These are phyloP conservation scores for Phaeoacremonium minimum DNA, from an alignment of 2,329 filamentous ascomycete genomes.

Conservation along the genomic window DNA sequence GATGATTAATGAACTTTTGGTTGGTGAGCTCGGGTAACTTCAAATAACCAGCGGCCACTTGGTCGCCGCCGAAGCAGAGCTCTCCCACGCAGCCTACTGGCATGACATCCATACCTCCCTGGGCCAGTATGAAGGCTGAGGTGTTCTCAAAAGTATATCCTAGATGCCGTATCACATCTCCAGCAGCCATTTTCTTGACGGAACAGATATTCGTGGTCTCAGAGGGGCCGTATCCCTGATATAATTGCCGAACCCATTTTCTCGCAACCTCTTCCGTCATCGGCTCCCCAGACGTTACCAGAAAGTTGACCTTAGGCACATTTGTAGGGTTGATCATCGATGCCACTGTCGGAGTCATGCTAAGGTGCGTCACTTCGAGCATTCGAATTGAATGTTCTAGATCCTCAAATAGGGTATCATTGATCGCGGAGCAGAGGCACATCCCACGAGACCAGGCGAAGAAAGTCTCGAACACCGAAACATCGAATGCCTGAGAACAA, in stretches of 20 bases:
- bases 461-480: constrained; percentile 89
- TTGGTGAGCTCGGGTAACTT: constrained; percentile 58
- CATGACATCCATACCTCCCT: constrained; percentile 43
- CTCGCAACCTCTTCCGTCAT: constrained; percentile 68
- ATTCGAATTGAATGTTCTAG: constrained; percentile 62
- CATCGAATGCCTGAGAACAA: constrained; percentile 81
- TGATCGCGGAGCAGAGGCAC: constrained; percentile 70
- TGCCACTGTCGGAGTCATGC: constrained; percentile 81
- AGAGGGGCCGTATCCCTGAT: constrained; percentile 79
- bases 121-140: constrained; percentile 61
- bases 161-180: constrained; percentile 69
- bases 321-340: constrained; percentile 65
- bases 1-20: constrained; percentile 66
- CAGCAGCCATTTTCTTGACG: constrained; percentile 55
- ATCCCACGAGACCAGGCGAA: constrained; percentile 77
- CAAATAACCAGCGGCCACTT: constrained; percentile 74
- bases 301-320: constrained; percentile 67
- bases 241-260: constrained; percentile 66
- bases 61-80: constrained; percentile 80
- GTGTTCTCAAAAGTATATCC: constrained; percentile 72
- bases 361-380: constrained; percentile 71
- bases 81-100: constrained; percentile 75
- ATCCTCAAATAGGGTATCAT: constrained; percentile 70
- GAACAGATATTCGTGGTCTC: constrained; percentile 89
- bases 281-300: constrained; percentile 79